Percentiles rank a stretch among this genome's conserved stretches.
These are phyloP conservation scores for Vitis cinerea DNA, from an alignment of 164 flowering plant species.

Conservation along the genomic window DNA sequence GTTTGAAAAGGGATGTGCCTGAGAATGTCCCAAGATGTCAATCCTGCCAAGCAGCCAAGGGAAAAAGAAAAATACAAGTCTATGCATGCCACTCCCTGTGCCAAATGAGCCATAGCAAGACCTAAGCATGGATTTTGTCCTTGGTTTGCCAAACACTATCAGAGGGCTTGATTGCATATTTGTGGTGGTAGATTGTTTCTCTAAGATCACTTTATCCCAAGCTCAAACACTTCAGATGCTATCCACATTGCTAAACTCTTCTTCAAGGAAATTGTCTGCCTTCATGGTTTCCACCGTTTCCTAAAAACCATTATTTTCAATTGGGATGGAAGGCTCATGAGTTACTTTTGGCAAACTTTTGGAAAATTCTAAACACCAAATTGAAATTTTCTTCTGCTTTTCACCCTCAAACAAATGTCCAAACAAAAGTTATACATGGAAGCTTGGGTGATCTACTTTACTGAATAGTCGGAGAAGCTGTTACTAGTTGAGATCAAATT, in stretches of 20 bases:
- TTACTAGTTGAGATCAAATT: no score
- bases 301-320: not conserved
- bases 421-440: no score
- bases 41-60: not conserved
- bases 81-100: not conserved
- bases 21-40: not conserved
- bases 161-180: not conserved
- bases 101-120: not conserved
- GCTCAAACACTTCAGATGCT: not conserved
- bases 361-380: no score
- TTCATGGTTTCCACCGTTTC: not conserved
- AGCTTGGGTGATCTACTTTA: no score
- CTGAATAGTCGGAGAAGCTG: no score
- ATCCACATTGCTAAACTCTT: not conserved
- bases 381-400: no score
- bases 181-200: not conserved
- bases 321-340: not conserved
- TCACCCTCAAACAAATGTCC: no score
- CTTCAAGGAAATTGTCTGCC: not conserved
- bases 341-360: conserved; percentile 2
- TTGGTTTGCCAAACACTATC: not conserved
- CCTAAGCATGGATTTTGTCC: not conserved
- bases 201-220: not conserved
- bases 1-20: not conserved
- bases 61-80: conserved; percentile 5